These are phyloP conservation scores for Candida palmyrensis DNA, from an alignment of 805 yeast genomes.

Conservation along the genomic window DNA sequence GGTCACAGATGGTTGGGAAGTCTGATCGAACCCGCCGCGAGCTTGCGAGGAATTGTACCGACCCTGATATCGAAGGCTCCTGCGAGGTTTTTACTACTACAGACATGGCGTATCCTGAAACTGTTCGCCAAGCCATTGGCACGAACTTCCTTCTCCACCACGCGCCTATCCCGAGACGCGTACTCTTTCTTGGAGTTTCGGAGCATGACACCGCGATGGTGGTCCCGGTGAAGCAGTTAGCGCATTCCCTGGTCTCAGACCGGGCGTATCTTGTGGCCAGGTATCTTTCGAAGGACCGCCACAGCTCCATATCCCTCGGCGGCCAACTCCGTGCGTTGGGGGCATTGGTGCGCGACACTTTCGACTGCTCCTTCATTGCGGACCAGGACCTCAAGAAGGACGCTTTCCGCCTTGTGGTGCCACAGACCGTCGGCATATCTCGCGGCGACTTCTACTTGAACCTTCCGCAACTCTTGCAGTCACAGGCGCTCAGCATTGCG, in stretches of 20 bases:
- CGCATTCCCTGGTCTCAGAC: not conserved
- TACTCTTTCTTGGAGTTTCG: slow-evolving; percentile 23
- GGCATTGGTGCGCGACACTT: no score
- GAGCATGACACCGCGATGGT: slow-evolving; percentile 8
- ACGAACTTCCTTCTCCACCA: slow-evolving; percentile 24
- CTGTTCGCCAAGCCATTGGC: slow-evolving; percentile 27
- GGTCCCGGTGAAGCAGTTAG: slow-evolving; percentile 20
- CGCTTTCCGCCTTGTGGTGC: not conserved
- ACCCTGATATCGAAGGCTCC: no score
- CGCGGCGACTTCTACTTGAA: no score
- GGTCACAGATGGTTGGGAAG: not conserved
- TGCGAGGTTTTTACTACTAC: slow-evolving; percentile 13
- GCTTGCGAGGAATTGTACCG: no score
- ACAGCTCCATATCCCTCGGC: not conserved
- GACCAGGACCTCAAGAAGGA: not conserved
- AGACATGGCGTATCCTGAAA: slow-evolving; percentile 17
- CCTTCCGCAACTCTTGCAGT: no score
- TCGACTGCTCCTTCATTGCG: not conserved
- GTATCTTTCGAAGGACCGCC: not conserved
- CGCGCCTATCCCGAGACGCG: slow-evolving; percentile 24
- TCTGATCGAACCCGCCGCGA: slow-evolving; percentile 3
- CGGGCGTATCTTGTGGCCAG: not conserved
- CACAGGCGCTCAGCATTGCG: no score
- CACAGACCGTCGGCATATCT: no score
- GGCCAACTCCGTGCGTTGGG: no score